Conservation (phyloP, 2,329 filamentous ascomycete genomes). For the Colletotrichum endophyticum region DNA sequence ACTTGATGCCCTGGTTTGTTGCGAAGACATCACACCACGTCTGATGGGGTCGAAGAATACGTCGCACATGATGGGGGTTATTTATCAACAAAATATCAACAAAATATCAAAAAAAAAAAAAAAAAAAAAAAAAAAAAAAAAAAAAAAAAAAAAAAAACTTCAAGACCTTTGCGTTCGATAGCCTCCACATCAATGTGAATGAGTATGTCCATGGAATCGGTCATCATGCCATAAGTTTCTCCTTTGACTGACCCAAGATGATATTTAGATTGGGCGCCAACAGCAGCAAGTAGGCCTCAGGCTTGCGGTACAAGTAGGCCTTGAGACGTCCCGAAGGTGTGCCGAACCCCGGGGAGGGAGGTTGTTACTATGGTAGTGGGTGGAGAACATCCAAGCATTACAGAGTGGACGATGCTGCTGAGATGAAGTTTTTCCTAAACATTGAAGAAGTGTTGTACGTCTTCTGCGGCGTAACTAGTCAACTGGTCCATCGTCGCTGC, state of each 20-base stretch:
- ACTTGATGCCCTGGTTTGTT: conserved; percentile 60
- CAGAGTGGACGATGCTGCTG: not conserved
- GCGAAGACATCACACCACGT: conserved; percentile 54
- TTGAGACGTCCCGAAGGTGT: not conserved
- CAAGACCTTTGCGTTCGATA: conserved; percentile 22
- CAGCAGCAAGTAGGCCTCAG: not conserved
- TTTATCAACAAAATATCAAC: conserved; percentile 28
- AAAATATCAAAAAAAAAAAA: too few species aligned
- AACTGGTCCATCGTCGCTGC: not conserved
- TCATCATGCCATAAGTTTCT: conserved; percentile 52
- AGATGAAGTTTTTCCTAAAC: not conserved
- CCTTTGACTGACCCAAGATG: conserved; percentile 54
- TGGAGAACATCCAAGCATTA: not conserved
- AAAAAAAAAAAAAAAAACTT: too few species aligned
- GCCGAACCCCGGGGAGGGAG: not conserved
- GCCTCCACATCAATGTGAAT: conserved; percentile 73
- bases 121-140: too few species aligned
- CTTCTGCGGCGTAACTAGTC: not conserved
- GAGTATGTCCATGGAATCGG: conserved; percentile 56
- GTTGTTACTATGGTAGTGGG: not conserved
- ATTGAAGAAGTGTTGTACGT: not conserved
- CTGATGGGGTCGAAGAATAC: conserved; percentile 67
- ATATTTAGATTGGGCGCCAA: conserved; percentile 11
- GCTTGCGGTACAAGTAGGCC: not conserved
- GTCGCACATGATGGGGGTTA: conserved; percentile 75